A percentile compares a stretch with the other conserved stretches of the same genome.
These are phyloP conservation scores for Hippophae rhamnoides DNA, from an alignment of 306 rosid species.

Conservation along the genomic window DNA sequence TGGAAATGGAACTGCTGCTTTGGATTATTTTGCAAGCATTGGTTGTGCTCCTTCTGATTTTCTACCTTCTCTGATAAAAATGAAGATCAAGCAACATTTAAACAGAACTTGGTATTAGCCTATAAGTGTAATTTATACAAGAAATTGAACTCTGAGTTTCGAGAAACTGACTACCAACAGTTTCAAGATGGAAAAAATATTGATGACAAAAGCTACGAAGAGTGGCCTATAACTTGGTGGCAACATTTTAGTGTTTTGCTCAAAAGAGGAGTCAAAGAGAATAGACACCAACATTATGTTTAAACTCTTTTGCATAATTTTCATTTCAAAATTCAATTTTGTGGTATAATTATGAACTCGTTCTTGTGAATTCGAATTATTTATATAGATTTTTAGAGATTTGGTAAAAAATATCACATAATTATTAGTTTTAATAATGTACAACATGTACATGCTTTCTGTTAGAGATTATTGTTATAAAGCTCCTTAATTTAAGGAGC, in stretches of 20 bases:
- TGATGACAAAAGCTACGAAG: slow-evolving; percentile 24
- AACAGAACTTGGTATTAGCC: slow-evolving; percentile 25
- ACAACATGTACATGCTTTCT: no score
- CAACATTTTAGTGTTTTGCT: slow-evolving; percentile 53
- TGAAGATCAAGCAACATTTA: slow-evolving; percentile 28
- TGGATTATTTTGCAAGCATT: slow-evolving; percentile 43
- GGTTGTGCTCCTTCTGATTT: slow-evolving; percentile 61
- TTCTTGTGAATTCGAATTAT: no score
- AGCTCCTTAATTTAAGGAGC: no score
- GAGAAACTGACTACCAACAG: neutral
- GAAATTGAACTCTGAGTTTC: slow-evolving; percentile 23
- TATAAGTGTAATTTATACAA: slow-evolving; percentile 23
- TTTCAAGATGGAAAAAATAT: slow-evolving; percentile 7
- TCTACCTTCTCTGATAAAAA: slow-evolving; percentile 20
- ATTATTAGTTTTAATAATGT: no score
- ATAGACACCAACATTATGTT: slow-evolving; percentile 17
- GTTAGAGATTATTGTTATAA: no score
- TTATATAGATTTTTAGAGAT: no score
- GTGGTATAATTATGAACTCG: no score
- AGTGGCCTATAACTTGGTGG: slow-evolving; percentile 63
- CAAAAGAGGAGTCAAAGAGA: slow-evolving; percentile 64
- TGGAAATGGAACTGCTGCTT: slow-evolving; percentile 53
- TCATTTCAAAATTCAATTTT: neutral
- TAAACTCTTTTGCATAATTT: neutral
- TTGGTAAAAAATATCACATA: no score